Evolutionary conservation across 208 protist genomes (phyloP).

Genomic region (Wallacemonas rigidus): DNA sequence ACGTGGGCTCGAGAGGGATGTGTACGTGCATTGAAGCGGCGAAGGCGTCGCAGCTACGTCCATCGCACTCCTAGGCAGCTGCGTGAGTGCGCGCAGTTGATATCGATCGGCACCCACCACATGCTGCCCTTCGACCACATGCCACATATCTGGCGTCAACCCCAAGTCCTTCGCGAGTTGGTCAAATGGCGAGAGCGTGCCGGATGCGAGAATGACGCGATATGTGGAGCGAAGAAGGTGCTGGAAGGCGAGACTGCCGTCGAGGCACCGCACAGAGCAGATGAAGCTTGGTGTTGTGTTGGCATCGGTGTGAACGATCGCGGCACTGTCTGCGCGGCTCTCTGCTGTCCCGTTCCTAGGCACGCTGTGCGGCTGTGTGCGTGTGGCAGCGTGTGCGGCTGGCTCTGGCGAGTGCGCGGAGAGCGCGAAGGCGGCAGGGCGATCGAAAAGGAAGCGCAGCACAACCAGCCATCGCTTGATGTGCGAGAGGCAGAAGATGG

Average conservation of each 20-base stretch:
- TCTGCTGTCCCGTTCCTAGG: background rate
- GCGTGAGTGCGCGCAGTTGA: slow-evolving; percentile 37
- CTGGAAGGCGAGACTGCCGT: slow-evolving; percentile 69
- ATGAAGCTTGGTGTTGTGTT: background rate
- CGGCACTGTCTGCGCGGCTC: background rate
- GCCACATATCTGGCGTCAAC: slow-evolving; percentile 18
- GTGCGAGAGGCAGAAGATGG: slow-evolving; percentile 58
- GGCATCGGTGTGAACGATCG: slow-evolving; percentile 15
- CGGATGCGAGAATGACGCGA: slow-evolving; percentile 93
- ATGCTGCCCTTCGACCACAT: slow-evolving; percentile 46
- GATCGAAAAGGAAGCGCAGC: slow-evolving; percentile 65
- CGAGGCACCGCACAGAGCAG: slow-evolving; percentile 67
- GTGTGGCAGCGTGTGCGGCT: background rate
- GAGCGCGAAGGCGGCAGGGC: slow-evolving; percentile 56
- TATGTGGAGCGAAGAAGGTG: slow-evolving; percentile 53
- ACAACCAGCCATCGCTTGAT: slow-evolving; percentile 80
- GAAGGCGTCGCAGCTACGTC: background rate
- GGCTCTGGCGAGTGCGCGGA: slow-evolving; percentile 5
- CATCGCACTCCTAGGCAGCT: background rate
- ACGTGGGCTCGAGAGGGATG: slow-evolving; percentile 29
- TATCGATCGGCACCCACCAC: slow-evolving; percentile 48
- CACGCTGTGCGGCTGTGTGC: background rate
- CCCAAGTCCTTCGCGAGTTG: slow-evolving; percentile 81
- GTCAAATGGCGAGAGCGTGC: slow-evolving; percentile 93
- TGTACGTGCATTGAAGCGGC: slow-evolving; percentile 67